Conservation (phyloP, 768 basidiomycete species). For the Psilocybe cyanescens region DNA sequence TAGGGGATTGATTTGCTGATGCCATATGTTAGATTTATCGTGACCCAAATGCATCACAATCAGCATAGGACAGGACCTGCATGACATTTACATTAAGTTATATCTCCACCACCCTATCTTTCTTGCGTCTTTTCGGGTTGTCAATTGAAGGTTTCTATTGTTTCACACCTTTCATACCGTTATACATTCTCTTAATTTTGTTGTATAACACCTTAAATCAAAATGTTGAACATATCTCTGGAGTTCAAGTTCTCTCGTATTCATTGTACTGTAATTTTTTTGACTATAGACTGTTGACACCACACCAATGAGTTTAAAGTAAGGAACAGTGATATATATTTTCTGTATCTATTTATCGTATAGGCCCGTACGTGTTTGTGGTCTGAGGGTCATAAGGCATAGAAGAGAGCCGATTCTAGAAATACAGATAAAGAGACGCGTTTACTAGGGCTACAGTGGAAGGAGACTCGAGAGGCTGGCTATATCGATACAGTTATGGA, state of each 20-base stretch:
- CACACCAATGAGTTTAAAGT: background rate
- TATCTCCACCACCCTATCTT: slow-evolving; percentile 4
- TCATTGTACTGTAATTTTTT: too few relatives aligned
- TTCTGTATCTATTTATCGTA: slow-evolving; percentile 1
- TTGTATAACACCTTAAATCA: background rate
- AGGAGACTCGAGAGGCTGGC: background rate
- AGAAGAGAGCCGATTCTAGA: background rate
- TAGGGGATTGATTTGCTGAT: too few relatives aligned
- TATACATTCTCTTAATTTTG: background rate
- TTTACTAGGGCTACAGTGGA: slow-evolving; percentile 21
- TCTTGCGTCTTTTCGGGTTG: background rate
- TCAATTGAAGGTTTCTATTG: background rate
- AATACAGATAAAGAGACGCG: slow-evolving; percentile 11
- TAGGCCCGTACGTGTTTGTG: background rate
- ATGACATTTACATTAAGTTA: slow-evolving; percentile 13
- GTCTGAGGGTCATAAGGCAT: background rate
- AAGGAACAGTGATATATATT: background rate
- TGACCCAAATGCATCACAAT: slow-evolving; percentile 46
- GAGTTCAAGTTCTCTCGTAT: background rate
- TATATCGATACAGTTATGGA: slow-evolving; percentile 21
- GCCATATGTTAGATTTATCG: slow-evolving; percentile 43
- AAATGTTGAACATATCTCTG: background rate
- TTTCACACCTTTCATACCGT: background rate
- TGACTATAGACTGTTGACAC: too few relatives aligned
- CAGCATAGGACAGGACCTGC: slow-evolving; percentile 21